Base-by-base conservation (phyloP, 768 basidiomycete genomes). In the Gautieria morchelliformis region DNA sequence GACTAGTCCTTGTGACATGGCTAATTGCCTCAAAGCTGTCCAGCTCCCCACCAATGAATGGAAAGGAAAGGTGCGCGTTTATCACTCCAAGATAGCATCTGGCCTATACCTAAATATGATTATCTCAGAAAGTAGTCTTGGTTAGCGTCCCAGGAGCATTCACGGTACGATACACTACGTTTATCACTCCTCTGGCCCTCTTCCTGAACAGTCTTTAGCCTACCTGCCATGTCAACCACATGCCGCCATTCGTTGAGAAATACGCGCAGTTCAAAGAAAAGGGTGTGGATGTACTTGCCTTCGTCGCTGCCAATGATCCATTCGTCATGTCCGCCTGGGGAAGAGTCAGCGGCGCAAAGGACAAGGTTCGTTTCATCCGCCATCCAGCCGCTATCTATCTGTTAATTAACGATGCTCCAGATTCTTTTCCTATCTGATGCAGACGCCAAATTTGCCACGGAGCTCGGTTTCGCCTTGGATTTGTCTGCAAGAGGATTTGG, bases 81-180 rank as follows among this genome's bases (percentile, higher is more conserved):
- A 2, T 8, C n/a, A 17, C 2, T 14, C 42, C n/a, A 44, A 64
- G 58, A 30, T 61, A 27, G 27, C 27, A 27, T 27, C 27, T 27
- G 5, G 27, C 27, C 27, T 27, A 27, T 27, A 27, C 27, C 2
- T 27, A 27, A 27, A 3, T 27, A 27, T 27, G 27, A 27, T 27
- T 5, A 27, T 22, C 48, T 4, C 33, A 55, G 75, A 87, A 85
- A 67, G 85, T 91, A 52, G 84, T 90, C 39, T 65, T 90, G 53
- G 77, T 91, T 67, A 74, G 85, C 57, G 86, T 89, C 35, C 89
- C 88, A 17, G 89, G 89, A 47, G 86, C 87, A 15, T 89, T 89
- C 73, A 87, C 87, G 15, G 87, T 88, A 60, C 27, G 27, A 19
- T 37, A 14, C 14, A 37, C 4, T 4, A 9, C 10, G 14, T 9